These are phyloP conservation scores for Schizosaccharomyces pombe DNA, from an alignment of 805 yeast genomes.

Conservation along the genomic window DNA sequence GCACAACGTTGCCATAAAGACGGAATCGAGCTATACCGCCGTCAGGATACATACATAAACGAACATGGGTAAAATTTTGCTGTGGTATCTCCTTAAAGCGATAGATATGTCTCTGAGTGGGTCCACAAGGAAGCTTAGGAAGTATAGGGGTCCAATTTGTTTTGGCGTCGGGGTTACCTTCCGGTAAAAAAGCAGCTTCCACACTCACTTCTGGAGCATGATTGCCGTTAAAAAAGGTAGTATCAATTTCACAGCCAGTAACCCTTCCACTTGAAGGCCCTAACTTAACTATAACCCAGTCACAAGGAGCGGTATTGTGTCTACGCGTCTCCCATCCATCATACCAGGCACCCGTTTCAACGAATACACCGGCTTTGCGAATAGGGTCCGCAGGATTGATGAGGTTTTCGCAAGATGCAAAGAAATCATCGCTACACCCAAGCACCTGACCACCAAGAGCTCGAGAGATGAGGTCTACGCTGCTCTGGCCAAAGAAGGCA, in stretches of 20 bases:
- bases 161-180: slow-evolving; percentile 16
- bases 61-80: slow-evolving; percentile 41
- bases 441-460: slow-evolving; percentile 60
- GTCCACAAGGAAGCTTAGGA: slow-evolving; percentile 61
- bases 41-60: slow-evolving; percentile 85
- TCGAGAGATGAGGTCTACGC: slow-evolving; percentile 53
- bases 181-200: slow-evolving; percentile 26
- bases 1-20: slow-evolving; percentile 60
- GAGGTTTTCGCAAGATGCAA: slow-evolving; percentile 75
- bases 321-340: slow-evolving; percentile 38
- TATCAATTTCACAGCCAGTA: slow-evolving; percentile 72
- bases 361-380: slow-evolving; percentile 57
- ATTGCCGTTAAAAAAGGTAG: slow-evolving; percentile 85
- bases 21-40: slow-evolving; percentile 95
- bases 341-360: slow-evolving; percentile 24
- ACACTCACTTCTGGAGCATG: slow-evolving; percentile 81
- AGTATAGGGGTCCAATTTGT: slow-evolving; percentile 46
- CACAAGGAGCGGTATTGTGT: slow-evolving; percentile 65
- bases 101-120: slow-evolving; percentile 68
- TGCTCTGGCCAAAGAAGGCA: slow-evolving; percentile 5
- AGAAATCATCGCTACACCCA: slow-evolving; percentile 70
- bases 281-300: slow-evolving; percentile 62
- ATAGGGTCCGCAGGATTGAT: slow-evolving; percentile 62
- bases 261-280: slow-evolving; percentile 67
- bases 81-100: slow-evolving; percentile 34